Percentiles rank a stretch among this genome's conserved stretches.
Evolutionary conservation across 441 rosid genomes (phyloP).

Genomic region (Manihot esculenta): DNA sequence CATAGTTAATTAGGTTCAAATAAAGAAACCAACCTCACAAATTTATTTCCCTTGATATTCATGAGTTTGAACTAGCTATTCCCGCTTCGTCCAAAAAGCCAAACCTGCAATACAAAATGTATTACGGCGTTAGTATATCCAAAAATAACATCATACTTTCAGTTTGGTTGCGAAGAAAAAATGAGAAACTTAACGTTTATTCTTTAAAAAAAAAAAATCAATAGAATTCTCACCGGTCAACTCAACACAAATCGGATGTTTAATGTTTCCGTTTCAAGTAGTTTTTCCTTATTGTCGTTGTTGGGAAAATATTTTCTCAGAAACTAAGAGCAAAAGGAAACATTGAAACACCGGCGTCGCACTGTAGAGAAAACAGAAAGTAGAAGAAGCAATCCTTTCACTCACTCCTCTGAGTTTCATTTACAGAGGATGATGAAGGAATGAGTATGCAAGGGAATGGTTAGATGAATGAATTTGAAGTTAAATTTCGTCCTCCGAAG

Average conservation of each 20-base stretch:
- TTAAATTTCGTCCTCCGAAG: neutral
- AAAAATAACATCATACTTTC: neutral
- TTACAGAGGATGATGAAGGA: neutral
- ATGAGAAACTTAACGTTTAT: neutral
- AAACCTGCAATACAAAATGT: neutral
- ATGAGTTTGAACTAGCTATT: conserved; percentile 16
- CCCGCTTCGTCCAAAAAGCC: neutral
- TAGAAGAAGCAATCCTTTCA: neutral
- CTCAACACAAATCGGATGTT: neutral
- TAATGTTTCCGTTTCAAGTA: neutral
- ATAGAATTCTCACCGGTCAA: neutral
- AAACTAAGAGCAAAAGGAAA: neutral
- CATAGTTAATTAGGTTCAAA: no score
- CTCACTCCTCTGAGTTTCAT: neutral
- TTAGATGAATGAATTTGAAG: conserved; percentile 1
- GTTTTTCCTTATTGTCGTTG: neutral
- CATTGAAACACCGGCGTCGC: neutral
- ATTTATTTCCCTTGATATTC: conserved; percentile 30
- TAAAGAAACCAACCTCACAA: conserved; percentile 37
- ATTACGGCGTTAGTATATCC: neutral
- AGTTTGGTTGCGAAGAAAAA: neutral
- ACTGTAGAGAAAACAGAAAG: neutral
- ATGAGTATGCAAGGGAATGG: no score
- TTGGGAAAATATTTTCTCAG: neutral
- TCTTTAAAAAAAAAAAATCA: neutral